phyloP scores from a whole-genome alignment of 2,329 filamentous ascomycete species.

The Calonectria crousiana region DNA sequence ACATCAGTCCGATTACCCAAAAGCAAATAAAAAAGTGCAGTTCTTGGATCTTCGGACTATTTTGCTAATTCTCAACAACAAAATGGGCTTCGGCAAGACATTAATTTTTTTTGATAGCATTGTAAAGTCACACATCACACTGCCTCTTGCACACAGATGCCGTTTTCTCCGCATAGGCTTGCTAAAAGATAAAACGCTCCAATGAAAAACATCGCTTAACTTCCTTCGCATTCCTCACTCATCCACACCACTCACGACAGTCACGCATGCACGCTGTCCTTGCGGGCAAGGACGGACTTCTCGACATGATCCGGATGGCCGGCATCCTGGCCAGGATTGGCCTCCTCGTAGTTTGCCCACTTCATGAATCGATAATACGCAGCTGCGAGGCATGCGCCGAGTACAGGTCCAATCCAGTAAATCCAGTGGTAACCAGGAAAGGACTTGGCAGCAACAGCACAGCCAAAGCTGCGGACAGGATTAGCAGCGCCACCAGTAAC shows the following conservation, averaged over 20 bases:
- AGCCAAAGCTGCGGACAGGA: conserved; percentile 61
- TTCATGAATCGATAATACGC: conserved; percentile 62
- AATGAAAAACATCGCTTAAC: neutral
- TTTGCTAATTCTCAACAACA: neutral
- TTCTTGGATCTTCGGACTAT: neutral
- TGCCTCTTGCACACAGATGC: neutral
- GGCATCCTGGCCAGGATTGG: conserved; percentile 55
- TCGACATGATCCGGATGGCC: conserved; percentile 16
- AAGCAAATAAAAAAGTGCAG: neutral
- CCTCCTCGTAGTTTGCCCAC: conserved; percentile 59
- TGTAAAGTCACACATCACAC: neutral
- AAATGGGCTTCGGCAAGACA: neutral
- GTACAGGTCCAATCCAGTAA: conserved; percentile 62
- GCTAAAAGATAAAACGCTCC: neutral
- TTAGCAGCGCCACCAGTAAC: conserved; percentile 58
- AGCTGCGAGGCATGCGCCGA: conserved; percentile 60
- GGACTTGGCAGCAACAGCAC: conserved; percentile 51
- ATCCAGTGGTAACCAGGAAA: conserved; percentile 62
- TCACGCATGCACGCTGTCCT: neutral
- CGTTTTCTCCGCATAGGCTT: accelerated
- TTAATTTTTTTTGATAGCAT: neutral
- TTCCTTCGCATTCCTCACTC: neutral
- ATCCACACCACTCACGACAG: neutral
- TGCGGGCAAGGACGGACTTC: neutral
- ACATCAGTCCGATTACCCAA: neutral